phyloP scores from a whole-genome alignment of 352 stramenopile species.

The Sclerospora graminicola region DNA sequence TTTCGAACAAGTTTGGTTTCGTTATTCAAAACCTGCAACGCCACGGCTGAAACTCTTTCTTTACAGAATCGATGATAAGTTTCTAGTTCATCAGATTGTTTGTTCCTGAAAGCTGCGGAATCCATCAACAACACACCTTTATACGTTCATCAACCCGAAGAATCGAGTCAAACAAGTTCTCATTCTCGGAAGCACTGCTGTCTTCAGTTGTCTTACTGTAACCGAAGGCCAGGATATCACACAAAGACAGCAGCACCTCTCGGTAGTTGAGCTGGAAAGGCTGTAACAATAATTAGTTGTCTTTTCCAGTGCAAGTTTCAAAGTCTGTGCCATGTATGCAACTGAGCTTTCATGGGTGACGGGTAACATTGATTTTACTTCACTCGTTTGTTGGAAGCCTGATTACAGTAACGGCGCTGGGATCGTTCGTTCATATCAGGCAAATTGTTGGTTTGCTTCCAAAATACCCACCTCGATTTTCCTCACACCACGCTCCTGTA shows the following conservation, averaged over 20 bases:
- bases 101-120: neutral
- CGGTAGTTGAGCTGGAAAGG: constrained; percentile 73
- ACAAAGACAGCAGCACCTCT: constrained; percentile 71
- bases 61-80: constrained; percentile 73
- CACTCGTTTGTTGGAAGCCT: no score
- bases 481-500: no score
- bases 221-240: constrained; percentile 68
- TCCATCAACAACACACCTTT: constrained; percentile 29
- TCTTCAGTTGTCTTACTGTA: constrained; percentile 79
- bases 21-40: constrained; percentile 38
- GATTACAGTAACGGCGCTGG: no score
- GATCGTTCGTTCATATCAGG: no score
- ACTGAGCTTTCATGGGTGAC: no score
- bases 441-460: no score
- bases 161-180: constrained; percentile 67
- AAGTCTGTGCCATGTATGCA: no score
- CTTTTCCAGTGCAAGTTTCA: no score
- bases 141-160: constrained; percentile 74
- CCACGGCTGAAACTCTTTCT: constrained; percentile 72
- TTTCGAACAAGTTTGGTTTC: constrained; percentile 52
- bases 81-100: constrained; percentile 30
- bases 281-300: constrained; percentile 28
- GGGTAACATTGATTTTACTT: no score
- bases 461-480: no score
- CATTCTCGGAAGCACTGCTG: constrained; percentile 59